phyloP scores from a whole-genome alignment of 2,329 filamentous ascomycete genomes.

The Monosporascus cannonballus region DNA sequence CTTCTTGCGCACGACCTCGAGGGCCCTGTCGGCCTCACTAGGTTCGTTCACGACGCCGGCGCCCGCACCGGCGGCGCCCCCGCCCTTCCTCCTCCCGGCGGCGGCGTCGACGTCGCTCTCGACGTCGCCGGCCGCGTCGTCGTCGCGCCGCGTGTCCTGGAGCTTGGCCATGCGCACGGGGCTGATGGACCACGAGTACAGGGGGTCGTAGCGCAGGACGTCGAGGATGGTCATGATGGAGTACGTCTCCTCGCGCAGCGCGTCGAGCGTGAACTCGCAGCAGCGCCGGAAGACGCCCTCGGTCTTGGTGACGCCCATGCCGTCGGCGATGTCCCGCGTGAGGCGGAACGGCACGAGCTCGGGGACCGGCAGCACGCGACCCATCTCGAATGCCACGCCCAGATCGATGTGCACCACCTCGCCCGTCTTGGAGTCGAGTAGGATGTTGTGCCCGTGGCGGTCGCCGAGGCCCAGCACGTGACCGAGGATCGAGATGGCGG shows the following conservation, averaged over 20 bases:
- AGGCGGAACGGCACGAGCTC: conserved; percentile 94
- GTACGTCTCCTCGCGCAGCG: conserved; percentile 89
- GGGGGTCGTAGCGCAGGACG: conserved; percentile 92
- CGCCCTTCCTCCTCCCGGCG: conserved; percentile 25
- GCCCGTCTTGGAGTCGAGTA: conserved; percentile 81
- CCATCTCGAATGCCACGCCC: conserved; percentile 94
- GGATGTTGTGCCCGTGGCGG: conserved; percentile 92
- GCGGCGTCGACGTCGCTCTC: conserved; percentile 34
- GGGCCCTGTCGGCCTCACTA: conserved; percentile 79
- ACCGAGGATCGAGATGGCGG: conserved; percentile 90
- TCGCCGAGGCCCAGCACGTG: conserved; percentile 91
- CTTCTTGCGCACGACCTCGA: conserved; percentile 95
- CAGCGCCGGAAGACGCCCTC: conserved; percentile 97
- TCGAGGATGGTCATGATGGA: conserved; percentile 98
- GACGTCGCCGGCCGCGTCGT: conserved; percentile 26
- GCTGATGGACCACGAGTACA: conserved; percentile 93
- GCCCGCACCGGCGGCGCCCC: conserved; percentile 16
- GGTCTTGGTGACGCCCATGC: conserved; percentile 90
- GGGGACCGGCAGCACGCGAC: conserved; percentile 87
- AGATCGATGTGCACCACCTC: conserved; percentile 97
- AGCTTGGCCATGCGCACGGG: conserved; percentile 59
- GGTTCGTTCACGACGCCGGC: conserved; percentile 45
- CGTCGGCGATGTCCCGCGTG: conserved; percentile 91
- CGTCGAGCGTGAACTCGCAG: conserved; percentile 95
- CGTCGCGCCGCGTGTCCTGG: conserved; percentile 53